Evolutionary conservation across 1,284 basidiomycete species (phyloP).

Genomic region (Ustilago crameri): DNA sequence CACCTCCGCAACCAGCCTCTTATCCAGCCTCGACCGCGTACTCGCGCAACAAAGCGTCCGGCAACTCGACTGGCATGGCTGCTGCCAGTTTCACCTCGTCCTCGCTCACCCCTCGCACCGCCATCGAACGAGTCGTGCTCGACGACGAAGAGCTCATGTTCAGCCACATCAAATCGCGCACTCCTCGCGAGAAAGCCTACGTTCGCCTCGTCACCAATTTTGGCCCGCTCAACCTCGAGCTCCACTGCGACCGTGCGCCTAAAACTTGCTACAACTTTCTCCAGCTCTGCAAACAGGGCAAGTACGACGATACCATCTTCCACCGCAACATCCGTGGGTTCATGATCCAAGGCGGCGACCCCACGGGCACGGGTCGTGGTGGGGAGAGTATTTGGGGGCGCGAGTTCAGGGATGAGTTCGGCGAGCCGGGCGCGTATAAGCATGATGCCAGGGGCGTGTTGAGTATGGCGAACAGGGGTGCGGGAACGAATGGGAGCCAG

Average conservation of each 20-base stretch:
- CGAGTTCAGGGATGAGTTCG: conserved; percentile 91
- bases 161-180: conserved; percentile 72
- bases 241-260: conserved; percentile 90
- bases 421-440: conserved; percentile 66
- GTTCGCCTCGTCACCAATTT: conserved; percentile 85
- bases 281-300: conserved; percentile 75
- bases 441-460: conserved; percentile 58
- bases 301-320: conserved; percentile 87
- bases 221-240: conserved; percentile 88
- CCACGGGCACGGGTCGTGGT: conserved; percentile 92
- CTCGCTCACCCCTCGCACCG: conserved; percentile 81
- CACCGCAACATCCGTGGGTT: conserved; percentile 96
- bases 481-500: conserved; percentile 61
- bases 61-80: conserved; percentile 87
- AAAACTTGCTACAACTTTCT: conserved; percentile 97
- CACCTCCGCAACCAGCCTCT: too few species aligned
- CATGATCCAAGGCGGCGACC: conserved; percentile 98
- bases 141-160: conserved; percentile 91
- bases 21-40: conserved; percentile 17
- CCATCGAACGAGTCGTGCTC: conserved; percentile 82
- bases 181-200: conserved; percentile 45
- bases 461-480: conserved; percentile 66
- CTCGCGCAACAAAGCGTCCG: conserved; percentile 73
- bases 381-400: conserved; percentile 95
- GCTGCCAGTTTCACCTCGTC: conserved; percentile 95